A percentile compares a stretch with the other conserved stretches of the same genome.
Evolutionary conservation across 257 asterid species (phyloP).

Genomic region (Verbascum thapsus): DNA sequence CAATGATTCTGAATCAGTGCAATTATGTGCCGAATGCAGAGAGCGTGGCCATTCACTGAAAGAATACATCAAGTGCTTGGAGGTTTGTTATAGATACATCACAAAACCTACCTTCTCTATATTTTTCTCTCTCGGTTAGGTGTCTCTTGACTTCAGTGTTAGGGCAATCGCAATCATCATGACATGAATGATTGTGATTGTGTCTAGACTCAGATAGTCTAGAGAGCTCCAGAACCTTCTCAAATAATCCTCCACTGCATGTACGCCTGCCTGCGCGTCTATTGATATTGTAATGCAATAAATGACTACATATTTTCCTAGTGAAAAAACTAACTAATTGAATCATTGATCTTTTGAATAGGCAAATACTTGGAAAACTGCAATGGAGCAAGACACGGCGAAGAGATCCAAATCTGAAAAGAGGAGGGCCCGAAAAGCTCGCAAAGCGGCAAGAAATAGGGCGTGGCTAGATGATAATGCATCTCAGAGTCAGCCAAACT

Average conservation of each 20-base stretch:
- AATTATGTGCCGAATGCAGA: constrained; percentile 32
- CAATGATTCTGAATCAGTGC: neutral
- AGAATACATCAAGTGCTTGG: constrained; percentile 9
- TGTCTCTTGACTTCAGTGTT: too few relatives aligned
- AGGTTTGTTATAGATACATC: too few relatives aligned
- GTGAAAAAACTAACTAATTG: constrained; percentile 4
- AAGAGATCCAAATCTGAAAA: constrained; percentile 13
- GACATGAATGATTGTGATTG: too few relatives aligned
- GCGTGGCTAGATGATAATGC: neutral
- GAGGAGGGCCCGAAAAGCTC: constrained; percentile 20
- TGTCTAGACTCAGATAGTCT: too few relatives aligned
- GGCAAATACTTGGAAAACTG: constrained; percentile 2
- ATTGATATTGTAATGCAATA: neutral
- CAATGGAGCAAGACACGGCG: constrained; percentile 2
- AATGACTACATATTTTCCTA: too few relatives aligned
- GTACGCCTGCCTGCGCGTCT: neutral
- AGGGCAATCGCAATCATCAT: too few relatives aligned
- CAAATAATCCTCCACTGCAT: neutral
- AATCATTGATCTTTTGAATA: constrained; percentile 12
- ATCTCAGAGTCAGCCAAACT: neutral
- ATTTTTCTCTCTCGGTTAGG: too few relatives aligned
- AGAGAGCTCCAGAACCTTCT: too few relatives aligned
- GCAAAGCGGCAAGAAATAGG: constrained; percentile 2
- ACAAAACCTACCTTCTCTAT: neutral
- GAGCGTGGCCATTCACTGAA: constrained; percentile 11